Percentiles rank a stretch among this genome's conserved stretches.
Evolutionary conservation across 306 rosid species (phyloP).

Genomic region (Sechiopsis laciniata): DNA sequence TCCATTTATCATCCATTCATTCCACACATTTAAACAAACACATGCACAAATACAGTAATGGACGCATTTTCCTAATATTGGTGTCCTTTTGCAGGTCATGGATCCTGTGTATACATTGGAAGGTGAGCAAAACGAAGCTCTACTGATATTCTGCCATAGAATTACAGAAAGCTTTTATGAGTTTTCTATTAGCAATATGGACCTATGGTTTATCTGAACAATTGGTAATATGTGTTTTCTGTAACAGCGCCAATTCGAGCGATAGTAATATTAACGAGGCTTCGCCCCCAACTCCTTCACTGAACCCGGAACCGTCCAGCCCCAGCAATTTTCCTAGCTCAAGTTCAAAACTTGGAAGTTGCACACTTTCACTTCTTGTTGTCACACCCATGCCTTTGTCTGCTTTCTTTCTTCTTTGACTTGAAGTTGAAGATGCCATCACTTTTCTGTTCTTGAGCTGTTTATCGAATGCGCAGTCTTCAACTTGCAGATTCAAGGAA

Average conservation of each 20-base stretch:
- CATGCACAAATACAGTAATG: not conserved
- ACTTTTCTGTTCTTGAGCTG: not conserved
- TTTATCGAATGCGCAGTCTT: not conserved
- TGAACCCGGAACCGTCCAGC: constrained; percentile 37
- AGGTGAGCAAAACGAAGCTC: constrained; percentile 44
- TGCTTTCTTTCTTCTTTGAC: constrained; percentile 34
- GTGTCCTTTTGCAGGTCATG: constrained; percentile 54
- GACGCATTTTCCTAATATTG: not conserved
- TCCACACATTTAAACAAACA: not conserved
- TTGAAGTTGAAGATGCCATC: constrained; percentile 22
- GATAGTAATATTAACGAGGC: constrained; percentile 10
- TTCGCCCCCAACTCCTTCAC: not conserved
- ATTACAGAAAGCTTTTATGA: not conserved
- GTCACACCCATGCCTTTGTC: constrained; percentile 31
- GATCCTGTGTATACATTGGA: constrained; percentile 65
- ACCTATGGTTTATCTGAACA: constrained; percentile 15
- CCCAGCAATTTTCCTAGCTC: constrained; percentile 35
- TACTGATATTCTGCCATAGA: not conserved
- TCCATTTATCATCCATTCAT: not conserved
- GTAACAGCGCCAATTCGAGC: constrained; percentile 51
- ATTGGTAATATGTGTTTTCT: constrained; percentile 18
- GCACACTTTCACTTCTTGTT: constrained; percentile 28
- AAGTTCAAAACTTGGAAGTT: constrained; percentile 36
- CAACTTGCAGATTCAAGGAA: not conserved
- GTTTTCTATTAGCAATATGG: not conserved